Base-by-base conservation (phyloP, 805 yeast species). In the Hemisphaericaspora nanyangensis region DNA sequence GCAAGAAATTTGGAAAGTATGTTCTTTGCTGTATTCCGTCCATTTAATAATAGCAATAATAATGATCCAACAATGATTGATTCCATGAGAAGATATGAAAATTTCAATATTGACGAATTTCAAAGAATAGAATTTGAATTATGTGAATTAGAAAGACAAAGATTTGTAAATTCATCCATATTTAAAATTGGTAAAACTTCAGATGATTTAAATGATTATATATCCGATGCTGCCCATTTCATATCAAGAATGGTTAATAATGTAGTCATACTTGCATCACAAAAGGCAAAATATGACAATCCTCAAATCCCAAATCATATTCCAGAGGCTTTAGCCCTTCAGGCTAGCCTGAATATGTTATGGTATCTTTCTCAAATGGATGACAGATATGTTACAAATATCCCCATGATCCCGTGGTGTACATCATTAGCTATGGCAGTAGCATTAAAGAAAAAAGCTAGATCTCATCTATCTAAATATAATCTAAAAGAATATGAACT, bases 321-420 rank as follows among this genome's bases (percentile, higher is more conserved):
- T 7, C 60, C 65, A 0, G 60, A 57, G 16, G 39, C 46, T n/a
- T 43, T 42, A 15, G 48, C 60, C 29, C 34, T 47, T 7, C 35
- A 42, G 26, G 63, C 65, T 1, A 43, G 63, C 11, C 49, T 44
- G 18, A 59, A 61, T 38, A 51, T 61, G 27, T 39, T 61, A 17
- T 58, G 54, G 53, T 58, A 59, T 39, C 15, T 51, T 29, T 26
- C 39, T 6, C 45, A 48, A 22, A 45, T 53, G 46, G 40, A 46
- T n/a, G 50, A 45, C 7, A 54, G 51, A 18, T 34, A 34, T 28
- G 34, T 52, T 17, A 33, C 58, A 17, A 50, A 59, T 19, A 44
- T 60, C n/a, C 65, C 65, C 1, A 15, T 52, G 12, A 32, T 58
- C 7, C 56, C 60, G 2, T 59, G 55, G 55, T 46, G 57, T 44